phyloP scores from a whole-genome alignment of 2,329 filamentous ascomycete genomes.

The Fusarium decemcellulare region DNA sequence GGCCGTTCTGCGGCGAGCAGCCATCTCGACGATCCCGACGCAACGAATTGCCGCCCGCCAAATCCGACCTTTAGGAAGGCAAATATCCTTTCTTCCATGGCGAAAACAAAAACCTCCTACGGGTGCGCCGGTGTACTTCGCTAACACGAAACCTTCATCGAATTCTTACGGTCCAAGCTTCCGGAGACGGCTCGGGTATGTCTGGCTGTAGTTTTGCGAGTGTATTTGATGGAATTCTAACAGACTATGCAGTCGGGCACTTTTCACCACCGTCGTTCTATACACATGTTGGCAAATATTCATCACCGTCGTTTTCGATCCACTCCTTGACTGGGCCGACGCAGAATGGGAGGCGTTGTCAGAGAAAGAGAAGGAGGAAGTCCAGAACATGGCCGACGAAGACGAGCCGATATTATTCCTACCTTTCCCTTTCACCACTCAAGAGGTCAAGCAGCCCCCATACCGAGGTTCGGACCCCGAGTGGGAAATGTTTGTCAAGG shows the following conservation, averaged over 20 bases:
- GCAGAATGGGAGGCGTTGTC: conserved; percentile 59
- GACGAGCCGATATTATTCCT: conserved; percentile 67
- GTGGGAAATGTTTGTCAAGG: conserved; percentile 71
- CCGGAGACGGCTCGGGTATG: conserved; percentile 49
- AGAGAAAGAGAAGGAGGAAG: conserved; percentile 59
- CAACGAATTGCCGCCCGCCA: conserved; percentile 41
- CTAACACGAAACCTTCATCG: conserved; percentile 26
- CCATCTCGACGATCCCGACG: conserved; percentile 37
- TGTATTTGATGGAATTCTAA: conserved; percentile 22
- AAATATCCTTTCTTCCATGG: conserved; percentile 54
- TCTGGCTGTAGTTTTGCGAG: not conserved
- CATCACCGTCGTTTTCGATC: conserved; percentile 60
- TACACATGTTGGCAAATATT: conserved; percentile 61
- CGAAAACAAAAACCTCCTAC: conserved; percentile 38
- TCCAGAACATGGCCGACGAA: conserved; percentile 58
- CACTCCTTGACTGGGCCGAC: conserved; percentile 59
- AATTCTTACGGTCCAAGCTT: conserved; percentile 36
- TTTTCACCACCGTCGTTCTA: conserved; percentile 51
- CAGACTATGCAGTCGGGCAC: conserved; percentile 39
- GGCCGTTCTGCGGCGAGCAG: conserved; percentile 40
- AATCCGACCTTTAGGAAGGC: conserved; percentile 39
- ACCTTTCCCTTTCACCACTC: conserved; percentile 72
- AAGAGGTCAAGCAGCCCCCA: conserved; percentile 61
- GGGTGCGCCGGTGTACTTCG: conserved; percentile 53
- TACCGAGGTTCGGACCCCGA: conserved; percentile 74